A percentile compares a stretch with the other conserved stretches of the same genome.
phyloP scores from a whole-genome alignment of 495 filamentous ascomycete genomes.

The Penicillium fimorum region DNA sequence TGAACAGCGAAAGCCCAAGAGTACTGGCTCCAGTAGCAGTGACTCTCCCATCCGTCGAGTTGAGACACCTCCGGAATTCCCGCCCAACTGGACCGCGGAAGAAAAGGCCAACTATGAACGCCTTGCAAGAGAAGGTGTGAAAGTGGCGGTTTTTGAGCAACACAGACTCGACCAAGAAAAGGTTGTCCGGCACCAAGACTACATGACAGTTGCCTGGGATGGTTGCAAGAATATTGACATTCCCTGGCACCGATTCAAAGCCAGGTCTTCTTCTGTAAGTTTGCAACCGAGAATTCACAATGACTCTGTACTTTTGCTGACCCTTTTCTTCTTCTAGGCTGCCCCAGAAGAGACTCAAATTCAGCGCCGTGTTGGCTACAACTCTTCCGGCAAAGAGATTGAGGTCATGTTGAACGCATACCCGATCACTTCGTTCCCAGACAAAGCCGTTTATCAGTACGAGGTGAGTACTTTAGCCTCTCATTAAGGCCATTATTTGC shows the following conservation, averaged over 20 bases:
- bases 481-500: background rate
- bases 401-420: conserved; percentile 72
- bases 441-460: conserved; percentile 68
- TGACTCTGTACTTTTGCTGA: background rate
- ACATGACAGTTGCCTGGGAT: conserved; percentile 5
- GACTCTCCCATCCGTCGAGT: conserved; percentile 6
- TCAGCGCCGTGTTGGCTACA: conserved; percentile 40
- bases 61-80: background rate
- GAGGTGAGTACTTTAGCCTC: conserved; percentile 62
- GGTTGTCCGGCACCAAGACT: background rate
- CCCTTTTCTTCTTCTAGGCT: background rate
- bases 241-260: conserved; percentile 10
- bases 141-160: background rate
- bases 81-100: background rate
- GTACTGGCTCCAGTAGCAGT: background rate
- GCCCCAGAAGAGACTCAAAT: background rate
- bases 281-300: conserved; percentile 30
- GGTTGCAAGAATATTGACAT: conserved; percentile 10
- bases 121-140: background rate
- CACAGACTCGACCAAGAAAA: conserved; percentile 3
- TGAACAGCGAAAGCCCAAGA: background rate
- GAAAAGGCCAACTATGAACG: background rate
- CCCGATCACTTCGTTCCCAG: conserved; percentile 55
- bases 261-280: background rate
- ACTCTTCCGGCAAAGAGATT: conserved; percentile 55